Conservation (phyloP, 352 stramenopile genomes). For the Pilasporangium apinafurcum region DNA sequence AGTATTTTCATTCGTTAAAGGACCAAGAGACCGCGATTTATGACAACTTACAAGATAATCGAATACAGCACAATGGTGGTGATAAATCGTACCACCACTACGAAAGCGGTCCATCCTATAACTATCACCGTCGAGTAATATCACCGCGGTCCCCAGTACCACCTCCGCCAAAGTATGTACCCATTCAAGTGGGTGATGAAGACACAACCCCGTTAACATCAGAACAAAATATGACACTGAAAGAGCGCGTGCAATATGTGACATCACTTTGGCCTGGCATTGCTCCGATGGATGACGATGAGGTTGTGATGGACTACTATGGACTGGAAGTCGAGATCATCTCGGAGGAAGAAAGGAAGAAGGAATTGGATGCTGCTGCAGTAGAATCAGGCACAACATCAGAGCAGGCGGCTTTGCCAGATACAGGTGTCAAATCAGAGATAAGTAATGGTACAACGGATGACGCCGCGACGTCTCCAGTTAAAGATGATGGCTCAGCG, state of each 20-base stretch:
- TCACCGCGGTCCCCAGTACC: conserved; percentile 3
- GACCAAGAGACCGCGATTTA: background rate
- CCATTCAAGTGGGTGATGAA: conserved; percentile 31
- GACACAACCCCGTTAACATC: conserved; percentile 37
- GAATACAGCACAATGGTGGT: background rate
- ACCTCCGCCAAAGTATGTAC: conserved; percentile 36
- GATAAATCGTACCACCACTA: background rate
- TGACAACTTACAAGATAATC: no score
- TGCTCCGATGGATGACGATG: conserved; percentile 54
- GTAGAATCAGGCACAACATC: conserved; percentile 5
- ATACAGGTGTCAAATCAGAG: conserved; percentile 9
- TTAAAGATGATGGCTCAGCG: conserved; percentile 1
- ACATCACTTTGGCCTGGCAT: conserved; percentile 58
- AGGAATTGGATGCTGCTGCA: background rate
- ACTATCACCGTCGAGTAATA: conserved; percentile 10
- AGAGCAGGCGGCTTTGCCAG: conserved; percentile 3
- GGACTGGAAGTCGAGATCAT: conserved; percentile 71
- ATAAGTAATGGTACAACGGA: conserved; percentile 1
- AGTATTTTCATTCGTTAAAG: conserved; percentile 36
- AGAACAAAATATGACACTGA: conserved; percentile 32
- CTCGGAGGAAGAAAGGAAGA: conserved; percentile 40
- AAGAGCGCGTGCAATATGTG: conserved; percentile 60
- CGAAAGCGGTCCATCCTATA: background rate
- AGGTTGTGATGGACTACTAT: conserved; percentile 75
- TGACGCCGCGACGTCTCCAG: background rate